A percentile compares a stretch with the other conserved stretches of the same genome.
Conservation (phyloP, 2,329 filamentous ascomycete species). For the Claviceps pusilla region DNA sequence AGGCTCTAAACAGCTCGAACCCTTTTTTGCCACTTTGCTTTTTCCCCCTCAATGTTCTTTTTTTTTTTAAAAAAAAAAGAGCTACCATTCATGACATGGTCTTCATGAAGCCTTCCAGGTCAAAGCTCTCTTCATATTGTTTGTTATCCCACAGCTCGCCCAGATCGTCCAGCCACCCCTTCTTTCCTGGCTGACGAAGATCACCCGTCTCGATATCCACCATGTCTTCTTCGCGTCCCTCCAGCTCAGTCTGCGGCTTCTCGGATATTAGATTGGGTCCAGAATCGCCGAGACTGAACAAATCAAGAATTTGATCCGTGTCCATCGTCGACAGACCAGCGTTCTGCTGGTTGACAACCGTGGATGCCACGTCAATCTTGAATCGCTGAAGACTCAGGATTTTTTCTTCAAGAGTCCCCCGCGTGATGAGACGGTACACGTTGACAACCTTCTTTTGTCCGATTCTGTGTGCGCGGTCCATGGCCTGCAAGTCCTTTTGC, state of each 20-base stretch:
- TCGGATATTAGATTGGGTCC: constrained; percentile 51
- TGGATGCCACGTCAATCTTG: constrained; percentile 97
- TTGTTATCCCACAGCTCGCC: constrained; percentile 94
- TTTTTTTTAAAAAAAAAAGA: too few relatives aligned
- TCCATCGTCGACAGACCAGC: constrained; percentile 91
- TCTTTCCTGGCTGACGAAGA: constrained; percentile 88
- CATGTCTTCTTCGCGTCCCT: constrained; percentile 66
- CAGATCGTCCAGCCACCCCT: constrained; percentile 85
- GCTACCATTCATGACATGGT: constrained; percentile 52
- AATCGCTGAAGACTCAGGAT: constrained; percentile 95
- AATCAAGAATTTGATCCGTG: constrained; percentile 91
- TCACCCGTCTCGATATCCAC: constrained; percentile 87
- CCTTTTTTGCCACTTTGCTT: background rate
- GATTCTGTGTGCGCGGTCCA: constrained; percentile 96
- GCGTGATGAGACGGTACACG: constrained; percentile 89
- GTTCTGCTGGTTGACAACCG: constrained; percentile 98
- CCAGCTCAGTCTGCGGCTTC: constrained; percentile 41
- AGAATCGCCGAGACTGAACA: constrained; percentile 80
- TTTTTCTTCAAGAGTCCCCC: constrained; percentile 95
- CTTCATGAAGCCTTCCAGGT: constrained; percentile 86
- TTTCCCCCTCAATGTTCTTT: background rate
- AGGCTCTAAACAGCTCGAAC: background rate
- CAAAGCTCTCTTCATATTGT: constrained; percentile 97
- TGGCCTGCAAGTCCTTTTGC: constrained; percentile 94
- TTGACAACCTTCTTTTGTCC: constrained; percentile 99